Conservation (phyloP, 345 rosid species). For the Heritiera fomes region DNA sequence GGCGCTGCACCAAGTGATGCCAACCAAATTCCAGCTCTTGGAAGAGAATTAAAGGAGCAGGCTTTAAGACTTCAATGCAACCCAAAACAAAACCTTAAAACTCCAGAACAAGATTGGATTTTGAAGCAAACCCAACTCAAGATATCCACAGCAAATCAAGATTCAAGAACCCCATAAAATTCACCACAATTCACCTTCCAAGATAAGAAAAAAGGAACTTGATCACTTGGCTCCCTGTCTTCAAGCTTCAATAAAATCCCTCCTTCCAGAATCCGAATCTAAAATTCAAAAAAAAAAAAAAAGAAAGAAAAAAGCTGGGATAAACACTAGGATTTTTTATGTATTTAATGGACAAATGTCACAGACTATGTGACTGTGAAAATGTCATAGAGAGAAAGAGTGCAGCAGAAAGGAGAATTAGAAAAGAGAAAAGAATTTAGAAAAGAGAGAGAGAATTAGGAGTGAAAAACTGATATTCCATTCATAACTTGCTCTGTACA, state of each 20-base stretch:
- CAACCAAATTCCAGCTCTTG: conserved; percentile 27
- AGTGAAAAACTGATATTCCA: too few species aligned
- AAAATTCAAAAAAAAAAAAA: neutral
- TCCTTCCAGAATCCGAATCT: conserved; percentile 21
- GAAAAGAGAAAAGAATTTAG: too few species aligned
- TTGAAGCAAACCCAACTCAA: conserved; percentile 33
- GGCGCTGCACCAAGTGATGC: conserved; percentile 19
- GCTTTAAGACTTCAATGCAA: conserved; percentile 23
- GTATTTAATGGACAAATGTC: neutral
- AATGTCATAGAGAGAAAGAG: too few species aligned
- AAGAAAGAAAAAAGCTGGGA: too few species aligned
- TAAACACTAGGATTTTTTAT: conserved; percentile 16
- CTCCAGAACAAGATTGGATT: conserved; percentile 29
- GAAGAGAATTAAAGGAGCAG: neutral
- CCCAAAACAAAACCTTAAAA: conserved; percentile 17
- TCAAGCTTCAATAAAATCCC: conserved; percentile 24
- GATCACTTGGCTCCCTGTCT: conserved; percentile 22
- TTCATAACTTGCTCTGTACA: too few species aligned
- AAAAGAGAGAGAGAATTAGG: too few species aligned
- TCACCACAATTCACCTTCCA: conserved; percentile 26
- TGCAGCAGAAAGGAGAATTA: too few species aligned
- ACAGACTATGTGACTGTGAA: too few species aligned
- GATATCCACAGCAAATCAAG: conserved; percentile 22
- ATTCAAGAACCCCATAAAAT: conserved; percentile 18
- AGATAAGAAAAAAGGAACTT: conserved; percentile 25